Evolutionary conservation across 129 eudicot genomes (phyloP).

Genomic region (Artemisia annua): DNA sequence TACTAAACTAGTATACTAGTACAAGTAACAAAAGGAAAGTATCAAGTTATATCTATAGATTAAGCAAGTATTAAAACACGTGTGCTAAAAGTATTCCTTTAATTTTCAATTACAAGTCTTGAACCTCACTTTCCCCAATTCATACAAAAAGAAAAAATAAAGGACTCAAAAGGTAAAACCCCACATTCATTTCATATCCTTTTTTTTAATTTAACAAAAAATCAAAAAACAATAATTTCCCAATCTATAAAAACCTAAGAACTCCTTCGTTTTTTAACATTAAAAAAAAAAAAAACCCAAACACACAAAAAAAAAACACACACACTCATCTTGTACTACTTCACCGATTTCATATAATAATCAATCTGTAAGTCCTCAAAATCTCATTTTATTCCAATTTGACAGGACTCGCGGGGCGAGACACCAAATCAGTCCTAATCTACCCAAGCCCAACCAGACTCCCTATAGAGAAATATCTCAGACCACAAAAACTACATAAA

Average conservation of each 20-base stretch:
- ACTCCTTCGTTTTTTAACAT: not conserved
- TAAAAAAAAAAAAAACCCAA: no score
- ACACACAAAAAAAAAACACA: constrained; percentile 23
- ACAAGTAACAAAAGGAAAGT: no score
- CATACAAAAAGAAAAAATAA: not conserved
- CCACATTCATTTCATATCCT: not conserved
- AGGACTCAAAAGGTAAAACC: constrained; percentile 15
- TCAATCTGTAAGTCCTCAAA: constrained; percentile 30
- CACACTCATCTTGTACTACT: constrained; percentile 31
- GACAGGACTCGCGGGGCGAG: no score
- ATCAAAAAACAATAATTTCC: not conserved
- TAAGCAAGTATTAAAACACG: no score
- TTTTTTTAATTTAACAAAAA: no score
- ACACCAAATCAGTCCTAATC: no score
- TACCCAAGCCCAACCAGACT: no score
- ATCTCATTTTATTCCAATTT: not conserved
- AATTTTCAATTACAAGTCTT: not conserved
- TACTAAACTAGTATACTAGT: no score
- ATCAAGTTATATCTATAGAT: no score
- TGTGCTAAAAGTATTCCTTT: no score
- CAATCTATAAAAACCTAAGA: not conserved
- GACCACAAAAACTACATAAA: no score
- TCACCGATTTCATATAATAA: constrained; percentile 27
- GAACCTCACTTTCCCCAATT: constrained; percentile 15
- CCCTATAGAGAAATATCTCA: no score